Conservation (phyloP, 2,329 filamentous ascomycete genomes). For the Grosmannia clavigera region DNA sequence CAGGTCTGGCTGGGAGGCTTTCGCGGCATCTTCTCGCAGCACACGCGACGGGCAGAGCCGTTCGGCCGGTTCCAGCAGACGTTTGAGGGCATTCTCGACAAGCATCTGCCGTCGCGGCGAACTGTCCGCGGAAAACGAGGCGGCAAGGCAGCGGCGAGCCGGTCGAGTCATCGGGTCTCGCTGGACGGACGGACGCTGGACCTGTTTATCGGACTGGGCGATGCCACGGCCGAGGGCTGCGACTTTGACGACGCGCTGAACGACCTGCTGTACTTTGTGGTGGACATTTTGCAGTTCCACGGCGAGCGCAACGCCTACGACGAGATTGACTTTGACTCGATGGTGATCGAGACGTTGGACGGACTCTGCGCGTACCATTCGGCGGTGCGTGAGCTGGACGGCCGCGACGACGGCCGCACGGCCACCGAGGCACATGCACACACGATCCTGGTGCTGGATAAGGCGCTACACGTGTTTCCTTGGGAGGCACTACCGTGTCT, state of each 20-base stretch:
- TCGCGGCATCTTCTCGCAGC: constrained; percentile 80
- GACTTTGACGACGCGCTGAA: constrained; percentile 84
- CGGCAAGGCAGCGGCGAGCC: background rate
- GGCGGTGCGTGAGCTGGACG: constrained; percentile 21
- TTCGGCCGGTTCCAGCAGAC: constrained; percentile 64
- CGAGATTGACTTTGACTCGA: constrained; percentile 88
- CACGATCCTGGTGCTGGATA: constrained; percentile 83
- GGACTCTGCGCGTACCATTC: constrained; percentile 69
- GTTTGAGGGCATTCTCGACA: constrained; percentile 69
- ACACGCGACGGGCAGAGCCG: constrained; percentile 47
- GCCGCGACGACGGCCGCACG: constrained; percentile 8
- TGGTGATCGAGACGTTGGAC: constrained; percentile 80
- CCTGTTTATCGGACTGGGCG: constrained; percentile 75
- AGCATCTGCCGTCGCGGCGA: constrained; percentile 72
- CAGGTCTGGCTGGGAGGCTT: constrained; percentile 93
- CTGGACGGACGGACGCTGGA: constrained; percentile 59
- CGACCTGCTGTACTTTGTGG: constrained; percentile 88
- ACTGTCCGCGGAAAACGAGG: constrained; percentile 44
- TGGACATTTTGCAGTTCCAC: constrained; percentile 93
- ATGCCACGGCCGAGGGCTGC: constrained; percentile 50
- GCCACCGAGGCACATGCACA: constrained; percentile 39
- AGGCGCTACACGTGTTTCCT: constrained; percentile 78
- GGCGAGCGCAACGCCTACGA: constrained; percentile 95
- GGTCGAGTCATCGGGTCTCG: constrained; percentile 24
- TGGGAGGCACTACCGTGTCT: constrained; percentile 94